phyloP scores from a whole-genome alignment of 108 stramenopile species.

The Discostella stelligeroides region DNA sequence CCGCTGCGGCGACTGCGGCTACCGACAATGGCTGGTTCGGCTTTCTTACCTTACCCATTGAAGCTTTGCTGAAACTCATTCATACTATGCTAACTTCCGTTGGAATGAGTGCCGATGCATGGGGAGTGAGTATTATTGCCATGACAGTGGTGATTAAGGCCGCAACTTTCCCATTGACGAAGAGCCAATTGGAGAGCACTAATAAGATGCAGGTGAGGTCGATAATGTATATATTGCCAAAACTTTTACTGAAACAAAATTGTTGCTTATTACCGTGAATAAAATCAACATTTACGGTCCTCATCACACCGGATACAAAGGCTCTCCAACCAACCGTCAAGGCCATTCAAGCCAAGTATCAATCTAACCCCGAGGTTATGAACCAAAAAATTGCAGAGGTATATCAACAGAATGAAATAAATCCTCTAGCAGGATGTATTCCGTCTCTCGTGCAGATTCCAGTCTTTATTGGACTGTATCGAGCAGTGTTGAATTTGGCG shows the following conservation, averaged over 20 bases:
- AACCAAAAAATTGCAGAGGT: slow-evolving; percentile 94
- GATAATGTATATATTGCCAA: too few species aligned
- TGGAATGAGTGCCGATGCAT: slow-evolving; percentile 76
- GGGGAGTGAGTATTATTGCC: slow-evolving; percentile 91
- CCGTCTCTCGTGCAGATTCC: slow-evolving; percentile 95
- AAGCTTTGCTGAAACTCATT: slow-evolving; percentile 62
- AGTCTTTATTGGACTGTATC: slow-evolving; percentile 95
- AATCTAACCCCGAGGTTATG: slow-evolving; percentile 94
- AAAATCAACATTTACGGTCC: too few species aligned
- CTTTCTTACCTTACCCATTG: slow-evolving; percentile 78
- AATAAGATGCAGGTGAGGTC: slow-evolving; percentile 92
- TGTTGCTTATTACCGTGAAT: too few species aligned
- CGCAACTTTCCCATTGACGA: slow-evolving; percentile 91
- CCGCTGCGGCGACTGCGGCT: slow-evolving; percentile 46
- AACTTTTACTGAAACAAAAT: too few species aligned
- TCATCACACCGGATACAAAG: slow-evolving; percentile 24
- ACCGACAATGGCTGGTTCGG: slow-evolving; percentile 90
- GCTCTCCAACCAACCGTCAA: slow-evolving; percentile 89
- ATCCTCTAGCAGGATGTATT: slow-evolving; percentile 94
- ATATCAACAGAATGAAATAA: slow-evolving; percentile 92
- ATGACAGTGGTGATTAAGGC: slow-evolving; percentile 92
- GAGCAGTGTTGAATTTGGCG: slow-evolving; percentile 90
- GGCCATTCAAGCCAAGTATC: slow-evolving; percentile 91
- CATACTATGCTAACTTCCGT: slow-evolving; percentile 60
- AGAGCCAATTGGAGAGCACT: slow-evolving; percentile 90